phyloP scores from a whole-genome alignment of 2,329 filamentous ascomycete genomes.

The Calonectria pseudoturangicola region DNA sequence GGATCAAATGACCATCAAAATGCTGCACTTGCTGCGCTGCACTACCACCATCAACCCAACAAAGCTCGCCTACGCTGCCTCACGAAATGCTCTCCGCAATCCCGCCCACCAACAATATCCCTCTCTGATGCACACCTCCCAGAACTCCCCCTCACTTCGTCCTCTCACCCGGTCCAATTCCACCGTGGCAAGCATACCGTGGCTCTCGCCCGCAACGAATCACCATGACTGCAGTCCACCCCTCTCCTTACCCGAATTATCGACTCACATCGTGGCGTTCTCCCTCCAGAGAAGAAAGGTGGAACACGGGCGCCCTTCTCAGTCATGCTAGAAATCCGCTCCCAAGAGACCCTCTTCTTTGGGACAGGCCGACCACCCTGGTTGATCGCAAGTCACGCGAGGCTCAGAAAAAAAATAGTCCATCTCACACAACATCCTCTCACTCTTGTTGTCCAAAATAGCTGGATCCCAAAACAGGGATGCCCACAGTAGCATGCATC shows the following conservation, averaged over 20 bases:
- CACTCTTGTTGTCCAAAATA: conserved; percentile 25
- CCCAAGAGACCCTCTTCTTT: conserved; percentile 7
- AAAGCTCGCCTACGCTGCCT: conserved; percentile 22
- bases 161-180: conserved; percentile 24
- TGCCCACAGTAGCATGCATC: conserved; percentile 22
- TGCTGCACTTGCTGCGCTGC: conserved; percentile 37
- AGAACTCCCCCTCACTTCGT: conserved; percentile 4
- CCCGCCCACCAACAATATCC: conserved; percentile 17
- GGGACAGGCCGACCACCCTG: conserved; percentile 13
- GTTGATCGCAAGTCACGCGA: conserved; percentile 36
- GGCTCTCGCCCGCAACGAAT: conserved; percentile 26
- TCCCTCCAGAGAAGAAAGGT: conserved; percentile 21
- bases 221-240: conserved; percentile 12
- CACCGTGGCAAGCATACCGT: not conserved
- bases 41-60: conserved; percentile 42
- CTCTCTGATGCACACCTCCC: conserved; percentile 26
- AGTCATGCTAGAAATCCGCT: conserved; percentile 9
- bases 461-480: conserved; percentile 31
- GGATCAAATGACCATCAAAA: conserved; percentile 47
- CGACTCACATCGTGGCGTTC: conserved; percentile 35
- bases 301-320: conserved; percentile 27
- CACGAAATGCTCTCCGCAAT: conserved; percentile 32
- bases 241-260: conserved; percentile 29
- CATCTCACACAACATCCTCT: conserved; percentile 25
- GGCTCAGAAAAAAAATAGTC: conserved; percentile 22